Conservation (phyloP, 441 rosid species). For the Eruca vesicaria region DNA sequence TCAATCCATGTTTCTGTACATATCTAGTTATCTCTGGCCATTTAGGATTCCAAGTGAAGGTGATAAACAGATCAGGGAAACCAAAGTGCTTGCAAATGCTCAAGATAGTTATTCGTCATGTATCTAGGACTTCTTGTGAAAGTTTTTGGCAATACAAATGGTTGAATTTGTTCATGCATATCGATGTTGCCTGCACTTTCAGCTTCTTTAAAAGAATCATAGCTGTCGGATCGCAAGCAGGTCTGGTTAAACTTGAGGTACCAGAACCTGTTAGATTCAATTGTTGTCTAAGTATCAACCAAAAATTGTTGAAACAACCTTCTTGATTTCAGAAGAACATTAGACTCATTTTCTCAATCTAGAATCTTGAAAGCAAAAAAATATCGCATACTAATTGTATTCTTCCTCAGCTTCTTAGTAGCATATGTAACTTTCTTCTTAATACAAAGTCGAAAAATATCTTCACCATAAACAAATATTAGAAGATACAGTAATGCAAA, state of each 20-base stretch:
- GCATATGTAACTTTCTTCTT: not conserved
- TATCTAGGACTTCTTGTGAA: not conserved
- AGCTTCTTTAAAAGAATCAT: not conserved
- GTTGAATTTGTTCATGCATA: not conserved
- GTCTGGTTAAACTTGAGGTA: not conserved
- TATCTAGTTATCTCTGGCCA: not conserved
- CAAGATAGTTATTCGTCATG: not conserved
- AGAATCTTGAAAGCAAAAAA: not conserved
- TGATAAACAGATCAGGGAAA: not conserved
- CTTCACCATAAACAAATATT: not conserved
- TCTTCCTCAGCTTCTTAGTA: not conserved
- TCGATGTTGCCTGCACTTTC: not conserved
- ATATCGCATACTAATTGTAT: not conserved
- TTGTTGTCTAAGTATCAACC: not conserved
- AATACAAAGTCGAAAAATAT: not conserved
- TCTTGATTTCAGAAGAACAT: fast-evolving
- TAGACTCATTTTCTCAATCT: not conserved
- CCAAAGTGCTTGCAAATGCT: not conserved
- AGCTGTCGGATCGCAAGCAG: not conserved
- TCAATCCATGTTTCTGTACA: not conserved
- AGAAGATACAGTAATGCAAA: not conserved
- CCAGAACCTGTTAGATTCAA: not conserved
- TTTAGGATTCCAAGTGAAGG: not conserved
- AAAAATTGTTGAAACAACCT: not conserved
- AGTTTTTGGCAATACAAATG: not conserved